Evolutionary conservation across 345 rosid species (phyloP), one percentile per base, ranked within the genome.

Genomic region (Aethionema arabicum): DNA sequence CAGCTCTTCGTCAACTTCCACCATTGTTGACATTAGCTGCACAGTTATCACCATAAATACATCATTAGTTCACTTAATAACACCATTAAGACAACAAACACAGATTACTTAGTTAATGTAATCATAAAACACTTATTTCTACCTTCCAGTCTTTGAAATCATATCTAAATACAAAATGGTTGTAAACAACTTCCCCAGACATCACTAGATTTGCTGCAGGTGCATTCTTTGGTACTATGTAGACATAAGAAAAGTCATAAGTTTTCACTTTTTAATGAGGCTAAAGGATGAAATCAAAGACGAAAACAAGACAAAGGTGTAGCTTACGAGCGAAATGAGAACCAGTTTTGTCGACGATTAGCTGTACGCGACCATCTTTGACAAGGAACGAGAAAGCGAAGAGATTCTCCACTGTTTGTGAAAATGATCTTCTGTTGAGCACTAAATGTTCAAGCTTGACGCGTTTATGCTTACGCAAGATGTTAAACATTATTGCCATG

Each of bases 121-220:
- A 45, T 6, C 0, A 37, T 5, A 16, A 31, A 47, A 12, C 46
- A 54, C 11, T 35, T 21, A 39, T 38, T 3, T 64, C 4, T 72
- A 84, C 98, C 91, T 88, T 63, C 98, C 98, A 88, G 51, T 88
- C 96, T 74, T 67, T 79, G 74, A 70, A 86, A 62, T 88, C 95
- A 66, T 79, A 82, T 77, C 95, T 76, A 72, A 86, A 82, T 4
- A 88, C 88, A 50, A 86, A 91, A 70, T 91, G 96, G 29, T 57
- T 65, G 48, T 85, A 85, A 46, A 72, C 31, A 4, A 73, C 92
- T 51, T 81, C 76, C 61, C 84, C 82, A 3, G 83, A 81, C 74
- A 72, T 67, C 29, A 86, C 78, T 41, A 76, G 59, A 41, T 38
- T 36, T 6, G 86, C 74, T 47, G 73, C 68, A 65, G 96, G 90